Base-by-base conservation (phyloP, 345 rosid genomes). In the Cardamine chenopodiifolia region DNA sequence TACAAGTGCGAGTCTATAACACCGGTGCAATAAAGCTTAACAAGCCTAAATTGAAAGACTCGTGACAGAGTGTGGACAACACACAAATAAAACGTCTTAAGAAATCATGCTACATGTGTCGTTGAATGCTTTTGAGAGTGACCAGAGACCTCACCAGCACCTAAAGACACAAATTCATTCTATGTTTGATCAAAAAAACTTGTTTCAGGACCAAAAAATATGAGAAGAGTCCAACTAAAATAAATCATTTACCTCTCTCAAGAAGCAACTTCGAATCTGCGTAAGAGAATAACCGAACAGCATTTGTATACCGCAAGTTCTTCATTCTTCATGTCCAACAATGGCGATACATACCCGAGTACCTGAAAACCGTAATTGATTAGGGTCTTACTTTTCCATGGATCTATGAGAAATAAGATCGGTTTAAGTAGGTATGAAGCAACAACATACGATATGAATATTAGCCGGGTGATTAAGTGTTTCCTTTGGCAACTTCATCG, bases 401-500 rank as follows among this genome's bases (percentile, higher is more conserved):
- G 8, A 0, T 57, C 5, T 58, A 25, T 15, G 62, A 49, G 6
- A 34, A 31, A 26, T 19, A 56, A 44, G 23, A 55, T 31, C 2
- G 9, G 29, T 52, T 58, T 42, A 56, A 29, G 31, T 13, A 35
- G 13, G 32, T 19, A 35, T 6, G 19, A 62, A 68, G 71, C 8
- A 48, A 47, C 13, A 79, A 71, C 89, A 62, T 88, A 89, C 95
- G 0, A 25, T 75, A 54, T 78, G 87, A 53, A 94, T 87, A 78
- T 94, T 94, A 71, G 96, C 93, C 0, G 98, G 96, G 77, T 94
- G 98, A 82, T 94, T 91, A 18, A 86, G 89, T 47, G 83, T 82
- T 49, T 89, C 89, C 70, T 73, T 89, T 5, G 83, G 82, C 22
- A 72, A 63, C 9, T 63, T 50, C 52, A 81, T 75, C 19, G 82